Base-by-base conservation (phyloP, 2,329 filamentous ascomycete species). In the Phyllosticta citrichinensis region DNA sequence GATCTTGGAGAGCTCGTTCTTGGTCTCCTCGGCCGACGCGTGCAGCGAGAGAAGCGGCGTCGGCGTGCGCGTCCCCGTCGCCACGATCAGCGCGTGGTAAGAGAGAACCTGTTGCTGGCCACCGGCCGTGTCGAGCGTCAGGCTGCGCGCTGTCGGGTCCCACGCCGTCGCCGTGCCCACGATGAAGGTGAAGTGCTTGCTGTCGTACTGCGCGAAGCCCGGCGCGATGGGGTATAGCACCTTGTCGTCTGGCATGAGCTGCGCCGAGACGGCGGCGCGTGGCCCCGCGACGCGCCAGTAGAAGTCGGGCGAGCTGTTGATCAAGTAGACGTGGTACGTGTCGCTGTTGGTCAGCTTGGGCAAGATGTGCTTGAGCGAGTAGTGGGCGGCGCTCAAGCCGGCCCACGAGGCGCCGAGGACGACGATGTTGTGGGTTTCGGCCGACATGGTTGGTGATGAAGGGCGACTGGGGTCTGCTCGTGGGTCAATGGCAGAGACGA, bases 221-320 rank as follows among this genome's bases (percentile, higher is more conserved):
- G 67, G 66, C 20, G 68, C 64, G 58, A 75, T 69, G n/a, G 70
- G 64, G 47, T 67, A 63, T 65, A 75, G 74, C 33, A 66, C 59
- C 19, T 70, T 68, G 14, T 70, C 66, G 22, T 66, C 60, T 12
- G 70, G 67, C 51, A 74, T 65, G 14, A 68, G 62, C 14, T 65
- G 64, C 1, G 67, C 61, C 10, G 67, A 67, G 25, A 70, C 69
- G 24, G 74, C 63, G 14, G 69, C 69, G n/a, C 73, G 69, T 4
- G 73, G 73, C 9, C 68, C 69, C 53, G 65, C 71, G 52, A 75
- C 69, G 58, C 76, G 73, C 70, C 69, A 75, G 66, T 72, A 75
- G 63, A 74, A 66, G 59, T 74, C 70, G 17, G 68, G 69, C 6
- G 69, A 71, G 6, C 73, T 73, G 9, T 66, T 68, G 58, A 75